A percentile compares a stretch with the other conserved stretches of the same genome.
These are phyloP conservation scores for Magnolia officinalis DNA, from an alignment of 164 flowering plant genomes.

Conservation along the genomic window DNA sequence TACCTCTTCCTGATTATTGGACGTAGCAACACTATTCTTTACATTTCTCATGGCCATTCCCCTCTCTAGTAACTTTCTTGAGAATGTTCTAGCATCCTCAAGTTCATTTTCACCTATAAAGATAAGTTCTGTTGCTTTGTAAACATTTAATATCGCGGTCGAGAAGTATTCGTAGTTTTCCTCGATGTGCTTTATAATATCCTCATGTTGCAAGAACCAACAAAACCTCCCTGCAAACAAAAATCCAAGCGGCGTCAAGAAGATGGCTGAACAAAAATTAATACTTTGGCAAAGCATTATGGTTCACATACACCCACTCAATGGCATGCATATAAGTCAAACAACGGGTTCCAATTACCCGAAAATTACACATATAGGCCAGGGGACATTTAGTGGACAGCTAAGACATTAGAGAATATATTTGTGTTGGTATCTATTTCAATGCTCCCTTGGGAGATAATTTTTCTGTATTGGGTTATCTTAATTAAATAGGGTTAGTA, in stretches of 20 bases:
- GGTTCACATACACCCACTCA: no score
- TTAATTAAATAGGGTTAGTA: no score
- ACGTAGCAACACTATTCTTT: neutral
- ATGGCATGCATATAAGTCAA: no score
- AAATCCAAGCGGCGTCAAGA: neutral
- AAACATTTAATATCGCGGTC: constrained; percentile 25
- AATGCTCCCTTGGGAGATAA: no score
- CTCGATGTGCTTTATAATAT: constrained; percentile 15
- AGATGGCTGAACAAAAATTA: no score
- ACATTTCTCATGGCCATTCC: neutral
- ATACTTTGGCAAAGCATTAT: no score
- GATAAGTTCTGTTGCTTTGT: constrained; percentile 36
- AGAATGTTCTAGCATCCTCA: constrained; percentile 31
- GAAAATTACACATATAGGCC: no score
- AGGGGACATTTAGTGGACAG: no score
- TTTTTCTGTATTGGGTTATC: no score
- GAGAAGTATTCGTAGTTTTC: constrained; percentile 18
- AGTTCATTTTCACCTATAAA: constrained; percentile 33
- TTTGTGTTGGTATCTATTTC: no score
- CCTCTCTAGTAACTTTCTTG: constrained; percentile 21
- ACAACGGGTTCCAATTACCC: no score
- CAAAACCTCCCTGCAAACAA: constrained; percentile 25
- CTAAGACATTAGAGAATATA: no score
- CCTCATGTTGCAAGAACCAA: constrained; percentile 27
- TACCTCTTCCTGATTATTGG: constrained; percentile 4